Base-by-base conservation (phyloP, 2,329 filamentous ascomycete genomes). In the Periconia sp. region DNA sequence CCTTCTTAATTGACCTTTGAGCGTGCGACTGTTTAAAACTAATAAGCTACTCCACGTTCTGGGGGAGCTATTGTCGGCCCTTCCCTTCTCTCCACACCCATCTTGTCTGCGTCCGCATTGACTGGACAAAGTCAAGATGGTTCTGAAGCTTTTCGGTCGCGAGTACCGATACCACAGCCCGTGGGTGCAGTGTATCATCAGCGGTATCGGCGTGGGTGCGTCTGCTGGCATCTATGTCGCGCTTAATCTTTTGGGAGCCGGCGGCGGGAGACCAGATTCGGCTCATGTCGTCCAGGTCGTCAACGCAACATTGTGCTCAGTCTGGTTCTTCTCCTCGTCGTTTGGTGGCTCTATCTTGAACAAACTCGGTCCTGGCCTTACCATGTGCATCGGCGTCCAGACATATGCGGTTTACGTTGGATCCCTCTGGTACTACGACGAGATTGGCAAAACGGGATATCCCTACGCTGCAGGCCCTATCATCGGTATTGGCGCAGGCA, bases 391-490 rank as follows among this genome's bases (percentile, higher is more conserved):
- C 24, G 61, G 61, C 12, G 61, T 65, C 9, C 59, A 61, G 25
- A 63, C 59, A 12, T 65, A 65, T 26, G 55, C 56, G 18, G 53
- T 65, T 4, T 65, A 65, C 23, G 60, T 65, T 13, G 61, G 61
- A 10, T 62, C 58, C n/a, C 48, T 64, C 11, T 65, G 59, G 60
- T 64, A 65, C 43, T 65, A 60, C 42, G 61, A 65, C 44, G 59
- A 63, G 45, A 61, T 53, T 18, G 61, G 60, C 40, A 63, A 61
- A 43, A 61, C 46, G 33, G 62, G 56, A 11, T 66, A 63, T 37
- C 61, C 63, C 2, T 63, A 59, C 35, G 58, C 59, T 11, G 48
- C 60, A 10, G 63, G 61, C 2, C 57, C 57, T 6, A 63, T 64
- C 13, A 65, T 66, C 18, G 63, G 63, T 3, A 65, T 66, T 35